Percentiles rank a stretch among this genome's conserved stretches.
Conservation (phyloP, 2,329 filamentous ascomycete genomes). For the Colletotrichum horii region DNA sequence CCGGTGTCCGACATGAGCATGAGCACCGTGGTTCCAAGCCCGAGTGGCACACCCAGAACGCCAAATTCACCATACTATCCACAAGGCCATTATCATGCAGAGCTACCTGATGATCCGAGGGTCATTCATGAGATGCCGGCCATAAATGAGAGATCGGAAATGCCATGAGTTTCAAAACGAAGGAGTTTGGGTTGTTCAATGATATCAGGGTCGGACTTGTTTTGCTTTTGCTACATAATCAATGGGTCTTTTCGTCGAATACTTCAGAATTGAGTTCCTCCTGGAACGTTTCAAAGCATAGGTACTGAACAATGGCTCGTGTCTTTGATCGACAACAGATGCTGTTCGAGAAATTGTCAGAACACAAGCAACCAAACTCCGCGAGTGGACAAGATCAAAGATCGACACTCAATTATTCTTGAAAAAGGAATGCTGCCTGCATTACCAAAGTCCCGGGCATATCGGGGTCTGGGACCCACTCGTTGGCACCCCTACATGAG, state of each 20-base stretch:
- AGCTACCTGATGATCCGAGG: background rate
- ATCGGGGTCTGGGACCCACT: background rate
- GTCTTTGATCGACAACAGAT: background rate
- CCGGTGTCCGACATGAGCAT: background rate
- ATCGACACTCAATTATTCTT: background rate
- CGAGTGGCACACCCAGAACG: background rate
- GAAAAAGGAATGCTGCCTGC: background rate
- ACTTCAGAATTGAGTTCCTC: background rate
- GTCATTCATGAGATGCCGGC: constrained; percentile 11
- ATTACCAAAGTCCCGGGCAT: background rate
- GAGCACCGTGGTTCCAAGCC: background rate
- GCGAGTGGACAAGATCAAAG: accelerated
- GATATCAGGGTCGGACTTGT: background rate
- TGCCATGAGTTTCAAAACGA: background rate
- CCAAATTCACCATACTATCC: background rate
- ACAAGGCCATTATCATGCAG: background rate
- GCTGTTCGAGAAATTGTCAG: background rate
- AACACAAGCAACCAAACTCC: background rate
- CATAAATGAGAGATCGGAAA: background rate
- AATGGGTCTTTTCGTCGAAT: background rate
- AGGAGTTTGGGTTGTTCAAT: background rate
- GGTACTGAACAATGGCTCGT: background rate
- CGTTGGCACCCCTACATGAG: background rate
- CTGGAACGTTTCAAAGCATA: background rate
- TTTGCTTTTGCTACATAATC: background rate